Evolutionary conservation across 2,329 filamentous ascomycete species (phyloP), one percentile per base, ranked within the genome.

Genomic region (Eutypa lata): DNA sequence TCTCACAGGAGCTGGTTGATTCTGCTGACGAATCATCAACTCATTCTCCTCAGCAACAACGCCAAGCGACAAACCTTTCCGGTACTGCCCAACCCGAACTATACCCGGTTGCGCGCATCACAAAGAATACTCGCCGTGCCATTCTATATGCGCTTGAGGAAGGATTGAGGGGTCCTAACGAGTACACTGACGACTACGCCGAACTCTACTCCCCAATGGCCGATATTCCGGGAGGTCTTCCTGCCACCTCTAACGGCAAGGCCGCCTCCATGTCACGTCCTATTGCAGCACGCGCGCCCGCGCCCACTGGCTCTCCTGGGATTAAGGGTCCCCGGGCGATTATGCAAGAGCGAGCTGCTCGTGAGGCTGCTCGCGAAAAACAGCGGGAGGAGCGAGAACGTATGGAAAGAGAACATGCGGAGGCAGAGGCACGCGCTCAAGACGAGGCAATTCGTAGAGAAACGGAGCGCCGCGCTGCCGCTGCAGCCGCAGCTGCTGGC

Each of bases 191-290:
- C 22, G 91, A 96, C 71, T 75, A 87, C 61, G 81, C 87, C 56
- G 94, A 99, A 78, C 90, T 96, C 76, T 88, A 90, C 81, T 90
- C 92, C 62, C 83, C 84, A 65, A 97, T 99, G 92, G 89, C 92
- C 62, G 92, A 96, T 70, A 79, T 96, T 63, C 71, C 78, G 57
- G 70, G 70, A 54, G 79, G 84, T 64, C 75, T 78, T 58, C 76
- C 79, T 62, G 72, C 76, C 61, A 71, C 75, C 58, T 77, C 81
- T 59, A 81, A 82, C 66, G 82, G 81, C 60, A 81, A 81, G 67
- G 79, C 75, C 53, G 55, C 73, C 35, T 63, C 76, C 2, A 69
- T 73, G 19, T 66, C 76, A 13, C 74, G 78, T 47, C 75, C 76
- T 28, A 73, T 76, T 2, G 73, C 75, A n/a, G 72, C 76, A 2